Evolutionary conservation across 768 basidiomycete species (phyloP), one percentile per base, ranked within the genome.

Genomic region (Tylopilus sp.): DNA sequence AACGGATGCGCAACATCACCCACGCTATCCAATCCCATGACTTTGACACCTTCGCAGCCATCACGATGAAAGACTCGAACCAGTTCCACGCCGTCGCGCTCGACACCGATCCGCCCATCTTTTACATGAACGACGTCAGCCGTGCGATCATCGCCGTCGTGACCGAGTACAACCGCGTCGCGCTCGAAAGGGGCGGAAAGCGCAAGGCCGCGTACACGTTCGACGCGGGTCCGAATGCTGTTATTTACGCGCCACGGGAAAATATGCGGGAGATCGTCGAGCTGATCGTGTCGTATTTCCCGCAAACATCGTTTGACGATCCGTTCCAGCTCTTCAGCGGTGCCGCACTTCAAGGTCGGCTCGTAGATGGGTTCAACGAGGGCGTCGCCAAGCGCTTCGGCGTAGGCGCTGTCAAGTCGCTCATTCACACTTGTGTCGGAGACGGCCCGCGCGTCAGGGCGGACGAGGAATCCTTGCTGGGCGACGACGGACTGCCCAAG

Each of bases 11-110:
- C 7, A 78, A 67, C 30, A 98, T 98, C 67, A 78, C 78, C n/a
- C 66, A 78, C 10, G 96, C 97, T 21, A 98, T 99, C 72, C 66
- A 71, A 43, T 74, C 67, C 2, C 81, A 78, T 59, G 89, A 98
- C 72, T 99, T 99, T 69, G 85, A 93, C 63, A 59, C 82, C 0
- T 99, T 99, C 60, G 97, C 94, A 0, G 73, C 75, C 55, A 82
- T 98, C 69, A 99, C 97, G 21, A 99, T 98, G 93, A 84, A 82
- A 45, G 97, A 99, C 70, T 96, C 93, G 47, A 99, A 99, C 75
- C 89, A 92, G 75, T 99, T 99, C 84, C 97, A 99, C 67, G 94
- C 97, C 25, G 92, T 98, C 59, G 90, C 89, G 45, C 86, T 98
- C 58, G 97, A 99, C 73, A 98, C 97, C 0, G 84, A 88, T 38